Base-by-base conservation (phyloP, 179 eudicot genomes). In the Carnegiea gigantea region DNA sequence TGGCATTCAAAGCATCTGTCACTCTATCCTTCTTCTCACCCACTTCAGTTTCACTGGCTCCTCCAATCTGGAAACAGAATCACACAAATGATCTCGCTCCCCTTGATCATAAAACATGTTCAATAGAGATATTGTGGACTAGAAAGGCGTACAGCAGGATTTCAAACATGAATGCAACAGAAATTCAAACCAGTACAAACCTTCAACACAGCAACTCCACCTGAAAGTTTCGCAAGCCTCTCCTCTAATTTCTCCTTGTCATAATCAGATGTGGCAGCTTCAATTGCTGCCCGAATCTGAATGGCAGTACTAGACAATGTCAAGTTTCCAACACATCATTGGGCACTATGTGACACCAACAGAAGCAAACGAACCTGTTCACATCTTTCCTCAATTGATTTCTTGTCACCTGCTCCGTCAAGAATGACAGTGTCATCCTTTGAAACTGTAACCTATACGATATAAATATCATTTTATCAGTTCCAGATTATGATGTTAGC, bases 11-110 rank as follows among this genome's bases (percentile, higher is more conserved):
- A 74, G 99, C 99, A 88, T 97, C 99, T 18, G 95, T 95, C 26
- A 97, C 97, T 82, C 99, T 90, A 86, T 95, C 99, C 85, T 95
- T 97, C 92, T 97, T 97, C 87, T 97, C 99, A 76, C 92, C 84
- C 57, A 95, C 98, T 88, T 97, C 99, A 77, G 91, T 87, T 89
- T 97, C 99, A 87, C 98, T 97, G 48, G 99, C 99, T 75, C 98
- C 98, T 85, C 99, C 99, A 70, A 96, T 92, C 98, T 96, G 81
- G 70, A 78, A 80, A 43, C n/a, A 46, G 6, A 76, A 62, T 4
- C 17, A 80, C 18, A 14, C 17, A 18, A 33, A 77, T 12, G 3
- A 23, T 80, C 0, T 44, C 44, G 6, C 44, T 40, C 9, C 44
- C 44, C 44, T 40, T 7, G 44, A 73, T 36, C 43, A 68, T 6